Percentiles rank a stretch among this genome's conserved stretches.
Evolutionary conservation across 2,329 filamentous ascomycete species (phyloP).

Genomic region (Cryphonectria nitschkei): DNA sequence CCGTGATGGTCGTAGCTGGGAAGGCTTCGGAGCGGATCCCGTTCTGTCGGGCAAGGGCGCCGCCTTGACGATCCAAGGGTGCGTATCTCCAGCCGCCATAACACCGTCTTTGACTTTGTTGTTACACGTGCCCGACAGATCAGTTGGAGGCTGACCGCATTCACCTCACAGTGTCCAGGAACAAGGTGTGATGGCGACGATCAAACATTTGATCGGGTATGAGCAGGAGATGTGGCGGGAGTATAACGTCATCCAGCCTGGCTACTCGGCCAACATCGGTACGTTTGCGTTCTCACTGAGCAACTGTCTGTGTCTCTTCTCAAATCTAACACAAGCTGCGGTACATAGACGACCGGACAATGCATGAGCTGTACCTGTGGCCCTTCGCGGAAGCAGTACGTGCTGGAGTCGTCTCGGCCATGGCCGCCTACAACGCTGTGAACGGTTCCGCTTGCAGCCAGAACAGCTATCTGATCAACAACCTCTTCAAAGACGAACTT

Average conservation of each 20-base stretch:
- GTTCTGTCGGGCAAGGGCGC: constrained; percentile 73
- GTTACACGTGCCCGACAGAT: background rate
- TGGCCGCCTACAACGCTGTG: constrained; percentile 71
- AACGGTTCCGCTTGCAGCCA: constrained; percentile 83
- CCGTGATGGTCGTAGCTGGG: constrained; percentile 75
- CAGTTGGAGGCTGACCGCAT: constrained; percentile 2
- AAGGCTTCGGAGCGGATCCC: constrained; percentile 73
- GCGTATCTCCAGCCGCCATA: background rate
- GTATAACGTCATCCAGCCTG: constrained; percentile 55
- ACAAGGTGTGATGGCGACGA: constrained; percentile 80
- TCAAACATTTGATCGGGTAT: constrained; percentile 76
- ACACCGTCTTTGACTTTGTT: background rate
- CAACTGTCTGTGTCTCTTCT: background rate
- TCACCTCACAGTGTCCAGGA: constrained; percentile 63
- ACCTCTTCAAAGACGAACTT: constrained; percentile 76
- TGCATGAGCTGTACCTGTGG: constrained; percentile 80
- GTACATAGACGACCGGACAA: constrained; percentile 65
- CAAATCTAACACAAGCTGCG: background rate
- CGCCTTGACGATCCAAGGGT: constrained; percentile 71
- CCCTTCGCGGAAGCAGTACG: constrained; percentile 74
- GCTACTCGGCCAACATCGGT: constrained; percentile 60
- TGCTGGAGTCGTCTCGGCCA: constrained; percentile 66
- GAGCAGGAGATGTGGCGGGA: constrained; percentile 71
- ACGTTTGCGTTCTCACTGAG: constrained; percentile 51
- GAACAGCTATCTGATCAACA: constrained; percentile 76